A percentile compares a stretch with the other conserved stretches of the same genome.
phyloP scores from a whole-genome alignment of 192 early-diverging fungal species.

The Blastocladiella britannica region DNA sequence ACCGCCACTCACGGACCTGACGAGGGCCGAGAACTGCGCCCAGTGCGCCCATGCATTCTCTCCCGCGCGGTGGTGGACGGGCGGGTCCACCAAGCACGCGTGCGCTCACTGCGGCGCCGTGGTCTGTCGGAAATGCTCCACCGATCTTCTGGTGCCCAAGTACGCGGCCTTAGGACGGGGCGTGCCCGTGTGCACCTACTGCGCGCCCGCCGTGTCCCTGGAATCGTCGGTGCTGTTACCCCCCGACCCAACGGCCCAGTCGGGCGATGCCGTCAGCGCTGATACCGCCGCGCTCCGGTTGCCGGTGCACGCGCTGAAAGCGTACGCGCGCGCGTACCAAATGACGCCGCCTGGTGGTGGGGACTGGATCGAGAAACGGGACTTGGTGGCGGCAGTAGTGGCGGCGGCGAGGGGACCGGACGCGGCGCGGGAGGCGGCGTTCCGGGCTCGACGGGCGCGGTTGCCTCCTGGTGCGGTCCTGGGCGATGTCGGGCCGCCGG shows the following conservation, averaged over 20 bases:
- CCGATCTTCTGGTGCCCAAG: neutral
- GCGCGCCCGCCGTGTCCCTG: neutral
- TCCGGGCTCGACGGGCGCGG: neutral
- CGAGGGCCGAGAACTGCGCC: too few species aligned
- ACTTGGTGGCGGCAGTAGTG: neutral
- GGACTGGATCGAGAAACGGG: neutral
- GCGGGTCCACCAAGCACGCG: neutral
- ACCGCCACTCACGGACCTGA: too few species aligned
- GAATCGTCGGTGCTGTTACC: neutral
- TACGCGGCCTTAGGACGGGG: neutral
- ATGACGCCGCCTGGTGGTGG: neutral
- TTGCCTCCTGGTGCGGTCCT: neutral
- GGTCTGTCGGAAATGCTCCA: neutral
- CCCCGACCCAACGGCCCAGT: neutral
- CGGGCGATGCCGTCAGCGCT: neutral
- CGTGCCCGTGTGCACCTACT: neutral
- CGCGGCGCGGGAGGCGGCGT: neutral
- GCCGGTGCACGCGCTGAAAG: neutral
- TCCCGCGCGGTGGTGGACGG: too few species aligned
- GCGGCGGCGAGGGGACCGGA: neutral
- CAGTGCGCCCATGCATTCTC: too few species aligned
- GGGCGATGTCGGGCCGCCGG: neutral
- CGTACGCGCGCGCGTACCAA: neutral
- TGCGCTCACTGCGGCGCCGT: neutral
- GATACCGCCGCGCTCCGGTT: neutral